A percentile compares a stretch with the other conserved stretches of the same genome.
Conservation (phyloP, 441 rosid genomes). For the Theobroma grandiflorum region DNA sequence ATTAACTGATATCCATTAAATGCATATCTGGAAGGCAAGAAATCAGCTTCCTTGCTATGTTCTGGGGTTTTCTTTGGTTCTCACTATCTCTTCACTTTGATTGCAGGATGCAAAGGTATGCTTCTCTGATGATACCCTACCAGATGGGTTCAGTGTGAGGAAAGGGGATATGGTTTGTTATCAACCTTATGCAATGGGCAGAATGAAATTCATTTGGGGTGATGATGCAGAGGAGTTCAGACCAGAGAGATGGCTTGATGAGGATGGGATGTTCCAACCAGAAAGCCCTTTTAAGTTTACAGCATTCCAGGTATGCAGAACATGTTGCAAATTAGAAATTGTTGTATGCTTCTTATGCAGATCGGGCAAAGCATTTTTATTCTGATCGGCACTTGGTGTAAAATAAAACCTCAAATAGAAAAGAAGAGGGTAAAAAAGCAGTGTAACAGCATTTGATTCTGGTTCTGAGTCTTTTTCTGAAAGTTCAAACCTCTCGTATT, state of each 20-base stretch:
- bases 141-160: constrained; percentile 52
- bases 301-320: constrained; percentile 58
- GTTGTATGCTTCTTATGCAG: neutral
- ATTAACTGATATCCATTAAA: neutral
- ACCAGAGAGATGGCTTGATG: constrained; percentile 63
- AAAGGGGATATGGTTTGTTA: constrained; percentile 50
- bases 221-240: constrained; percentile 59
- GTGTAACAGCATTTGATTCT: neutral
- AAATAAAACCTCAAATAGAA: too few species aligned
- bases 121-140: constrained; percentile 49
- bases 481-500: neutral
- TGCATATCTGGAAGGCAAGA: neutral
- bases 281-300: constrained; percentile 56
- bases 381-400: neutral
- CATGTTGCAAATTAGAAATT: neutral
- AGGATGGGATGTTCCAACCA: constrained; percentile 37
- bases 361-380: neutral
- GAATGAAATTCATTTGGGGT: constrained; percentile 78
- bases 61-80: neutral
- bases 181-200: constrained; percentile 56
- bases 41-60: neutral
- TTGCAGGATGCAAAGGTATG: constrained; percentile 52
- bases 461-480: neutral
- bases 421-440: neutral
- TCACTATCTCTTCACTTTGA: neutral